These are phyloP conservation scores for Yamadazyma triangularis DNA, from an alignment of 1,139 yeast species.

Conservation along the genomic window DNA sequence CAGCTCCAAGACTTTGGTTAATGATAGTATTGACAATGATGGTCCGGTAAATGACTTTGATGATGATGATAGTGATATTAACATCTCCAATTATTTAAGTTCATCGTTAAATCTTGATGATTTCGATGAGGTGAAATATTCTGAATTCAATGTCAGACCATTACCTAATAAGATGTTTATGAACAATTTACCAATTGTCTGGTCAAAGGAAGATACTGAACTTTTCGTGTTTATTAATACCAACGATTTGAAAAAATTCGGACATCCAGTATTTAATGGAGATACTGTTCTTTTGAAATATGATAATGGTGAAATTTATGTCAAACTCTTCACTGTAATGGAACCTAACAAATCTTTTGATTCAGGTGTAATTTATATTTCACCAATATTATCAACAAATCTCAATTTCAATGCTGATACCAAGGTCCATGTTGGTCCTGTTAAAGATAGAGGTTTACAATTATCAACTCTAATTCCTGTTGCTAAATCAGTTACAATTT, in stretches of 20 bases:
- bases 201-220: constrained; percentile 39
- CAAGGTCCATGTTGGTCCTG: constrained; percentile 23
- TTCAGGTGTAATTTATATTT: constrained; percentile 42
- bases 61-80: constrained; percentile 16
- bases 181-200: constrained; percentile 21
- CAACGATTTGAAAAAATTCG: constrained; percentile 49
- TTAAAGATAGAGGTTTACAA: constrained; percentile 11
- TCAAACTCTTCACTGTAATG: constrained; percentile 54
- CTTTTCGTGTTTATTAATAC: constrained; percentile 51
- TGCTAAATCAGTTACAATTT: constrained; percentile 50
- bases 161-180: constrained; percentile 26
- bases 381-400: constrained; percentile 63
- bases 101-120: constrained; percentile 24
- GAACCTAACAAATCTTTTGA: constrained; percentile 53
- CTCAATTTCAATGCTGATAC: constrained; percentile 32
- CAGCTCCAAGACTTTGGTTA: constrained; percentile 6
- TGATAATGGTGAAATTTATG: constrained; percentile 22
- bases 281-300: constrained; percentile 48
- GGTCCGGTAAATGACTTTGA: constrained; percentile 6
- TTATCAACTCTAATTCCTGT: constrained; percentile 24
- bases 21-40: constrained; percentile 6
- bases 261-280: constrained; percentile 61
- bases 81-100: constrained; percentile 34
- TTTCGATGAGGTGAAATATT: constrained; percentile 2
- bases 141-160: constrained; percentile 22